Evolutionary conservation across 176 grass and related monocot species (phyloP).

Genomic region (Secale cereale): DNA sequence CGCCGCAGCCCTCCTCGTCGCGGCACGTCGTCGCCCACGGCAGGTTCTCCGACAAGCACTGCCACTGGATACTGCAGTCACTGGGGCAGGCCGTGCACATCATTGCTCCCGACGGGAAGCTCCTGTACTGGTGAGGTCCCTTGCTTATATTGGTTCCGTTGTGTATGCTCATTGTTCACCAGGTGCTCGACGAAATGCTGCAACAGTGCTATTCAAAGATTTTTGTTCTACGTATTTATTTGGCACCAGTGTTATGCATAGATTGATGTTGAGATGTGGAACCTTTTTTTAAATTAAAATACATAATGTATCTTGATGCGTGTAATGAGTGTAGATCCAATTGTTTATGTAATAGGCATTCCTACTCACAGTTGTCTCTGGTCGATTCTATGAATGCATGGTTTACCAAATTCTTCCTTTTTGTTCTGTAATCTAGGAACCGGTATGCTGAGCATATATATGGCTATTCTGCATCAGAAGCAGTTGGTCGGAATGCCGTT

Average conservation of each 20-base stretch:
- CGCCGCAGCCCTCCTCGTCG: too few relatives aligned
- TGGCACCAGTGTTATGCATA: too few relatives aligned
- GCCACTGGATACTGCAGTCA: conserved; percentile 54
- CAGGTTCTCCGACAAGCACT: conserved; percentile 53
- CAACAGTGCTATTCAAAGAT: neutral
- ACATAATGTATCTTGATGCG: neutral
- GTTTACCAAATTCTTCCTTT: neutral
- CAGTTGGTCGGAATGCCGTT: conserved; percentile 60
- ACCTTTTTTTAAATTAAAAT: neutral
- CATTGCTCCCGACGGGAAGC: conserved; percentile 38
- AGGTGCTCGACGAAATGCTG: neutral
- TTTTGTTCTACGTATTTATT: too few relatives aligned
- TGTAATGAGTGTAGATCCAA: neutral
- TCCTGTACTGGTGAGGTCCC: conserved; percentile 67
- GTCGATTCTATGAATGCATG: neutral
- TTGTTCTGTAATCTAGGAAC: conserved; percentile 48
- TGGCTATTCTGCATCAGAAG: conserved; percentile 77
- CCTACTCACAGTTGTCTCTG: neutral
- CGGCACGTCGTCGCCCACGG: neutral
- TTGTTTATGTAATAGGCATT: neutral
- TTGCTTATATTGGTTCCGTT: neutral
- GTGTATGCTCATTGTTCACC: neutral
- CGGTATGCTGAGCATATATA: conserved; percentile 63
- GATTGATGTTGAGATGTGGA: too few relatives aligned
- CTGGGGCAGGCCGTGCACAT: conserved; percentile 80